Evolutionary conservation across 2,329 filamentous ascomycete genomes (phyloP), one percentile per base, ranked within the genome.

Genomic region (Aspergillus sp.): DNA sequence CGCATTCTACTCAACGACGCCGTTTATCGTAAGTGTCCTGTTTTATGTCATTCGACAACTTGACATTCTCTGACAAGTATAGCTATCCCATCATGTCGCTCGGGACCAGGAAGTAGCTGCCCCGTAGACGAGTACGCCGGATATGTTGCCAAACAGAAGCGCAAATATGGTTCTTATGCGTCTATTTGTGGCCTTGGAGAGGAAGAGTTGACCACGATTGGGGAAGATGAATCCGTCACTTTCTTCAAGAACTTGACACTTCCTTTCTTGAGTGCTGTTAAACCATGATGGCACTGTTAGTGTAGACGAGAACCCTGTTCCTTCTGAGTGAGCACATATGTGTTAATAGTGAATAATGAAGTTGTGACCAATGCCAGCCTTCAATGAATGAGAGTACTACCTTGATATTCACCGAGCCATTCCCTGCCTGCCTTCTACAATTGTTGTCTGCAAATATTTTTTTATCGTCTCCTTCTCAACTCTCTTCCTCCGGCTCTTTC

Each of bases 1-100:
- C 82, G 86, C 15, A 79, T 89, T 49, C 75, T 80, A 11, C 75
- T 88, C 43, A 88, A 89, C 64, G 85, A 88, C 56, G 83, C 82
- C 7, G 80, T 88, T 3, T 88, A 88, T 66, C 83, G 61, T 63
- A 54, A 60, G 61, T 31, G 9, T 11, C 27, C 27, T 31, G 3
- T 9, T 31, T 31, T 11, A 31, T 9, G 27, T 31, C 14, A 15
- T 9, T 24, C 33, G 7, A 17, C 19, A 19, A 4, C 23, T 17
- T 3, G 6, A 11, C 8, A 14, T 19, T 17, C 21, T 4, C 15
- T 47, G 21, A 50, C 44, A 19, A 55, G 3, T 9, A 43, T 33
- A 63, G 61, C 83, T 0, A 70, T 88, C 1, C 79, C 81, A 0
- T 77, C 73, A 0, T 88, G 84, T 70, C 75, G 79, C 60, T 75